Evolutionary conservation across 2,329 filamentous ascomycete genomes (phyloP).

Genomic region (Cercospora berteroae): DNA sequence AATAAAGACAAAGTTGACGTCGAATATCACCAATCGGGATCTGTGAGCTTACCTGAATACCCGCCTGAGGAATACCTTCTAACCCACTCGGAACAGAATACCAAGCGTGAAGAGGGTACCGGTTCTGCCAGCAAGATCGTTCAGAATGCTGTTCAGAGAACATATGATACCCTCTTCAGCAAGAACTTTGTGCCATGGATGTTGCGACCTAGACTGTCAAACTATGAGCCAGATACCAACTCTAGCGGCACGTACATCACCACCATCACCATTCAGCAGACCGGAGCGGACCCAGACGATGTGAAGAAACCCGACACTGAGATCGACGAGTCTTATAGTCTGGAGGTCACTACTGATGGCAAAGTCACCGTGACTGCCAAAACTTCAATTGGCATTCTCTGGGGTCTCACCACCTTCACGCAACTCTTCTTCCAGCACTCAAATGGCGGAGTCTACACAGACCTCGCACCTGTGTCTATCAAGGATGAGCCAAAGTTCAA

Average conservation of each 20-base stretch:
- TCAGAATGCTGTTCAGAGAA: constrained; percentile 51
- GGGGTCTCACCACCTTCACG: constrained; percentile 71
- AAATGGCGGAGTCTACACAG: constrained; percentile 61
- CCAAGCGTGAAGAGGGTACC: constrained; percentile 6
- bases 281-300: constrained; percentile 51
- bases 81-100: constrained; percentile 19
- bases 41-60: constrained; percentile 22
- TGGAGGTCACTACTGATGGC: constrained; percentile 60
- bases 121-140: constrained; percentile 41
- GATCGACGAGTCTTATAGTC: constrained; percentile 73
- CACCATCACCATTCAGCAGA: constrained; percentile 63
- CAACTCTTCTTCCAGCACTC: constrained; percentile 78
- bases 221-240: constrained; percentile 59
- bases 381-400: constrained; percentile 67
- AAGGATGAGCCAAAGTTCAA: constrained; percentile 70
- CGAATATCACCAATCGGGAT: constrained; percentile 35
- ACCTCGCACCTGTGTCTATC: constrained; percentile 67
- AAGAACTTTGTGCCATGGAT: constrained; percentile 76
- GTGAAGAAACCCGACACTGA: constrained; percentile 61
- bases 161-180: constrained; percentile 63
- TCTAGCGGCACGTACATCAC: constrained; percentile 51
- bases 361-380: constrained; percentile 62
- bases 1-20: constrained; percentile 39
- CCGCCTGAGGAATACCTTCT: constrained; percentile 14
- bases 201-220: constrained; percentile 62